Evolutionary conservation across 306 rosid species (phyloP), one percentile per base, ranked within the genome.

Genomic region (Benincasa hispida): DNA sequence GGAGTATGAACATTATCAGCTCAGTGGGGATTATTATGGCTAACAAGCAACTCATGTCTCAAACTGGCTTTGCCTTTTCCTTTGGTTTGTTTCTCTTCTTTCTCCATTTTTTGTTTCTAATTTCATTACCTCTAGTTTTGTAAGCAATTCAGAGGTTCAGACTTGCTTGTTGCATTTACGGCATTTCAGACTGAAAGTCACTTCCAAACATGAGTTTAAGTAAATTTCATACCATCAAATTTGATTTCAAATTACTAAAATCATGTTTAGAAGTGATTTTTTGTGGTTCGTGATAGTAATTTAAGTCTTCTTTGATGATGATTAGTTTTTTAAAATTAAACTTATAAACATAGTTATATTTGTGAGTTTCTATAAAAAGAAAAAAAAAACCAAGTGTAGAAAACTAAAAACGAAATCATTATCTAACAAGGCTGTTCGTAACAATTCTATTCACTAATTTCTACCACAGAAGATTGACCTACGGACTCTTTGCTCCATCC

Each of bases 21-120:
- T 87, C 90, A 5, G 87, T 87, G 19, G 90, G 90, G 56, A 82
- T 87, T 61, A 85, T 87, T 79, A 87, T 87, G 85, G 88, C 87
- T 80, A 87, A 87, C 77, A 87, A 87, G 81, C 81, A 85, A 87
- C 90, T 87, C 47, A 85, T 87, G 87, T 83, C 87, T 7, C 82
- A 83, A 11, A 50, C 62, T 15, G 90, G 90, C 58, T 87, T 80
- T 79, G 82, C 84, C 67, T 87, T 87, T 57, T 81, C 82, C 75
- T 87, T 87, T 15, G 88, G 90, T 87, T 50, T 65, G 85, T 63
- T 53, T 30, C 73, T 48, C 51, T 45, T 42, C 56, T 37, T 21
- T 21, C 57, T 15, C 12, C n/a, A n/a, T n/a, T 27, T 17, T 47
- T 6, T 18, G 17, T 34, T 62, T 69, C 57, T 45, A 41, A 25